phyloP scores from a whole-genome alignment of 768 basidiomycete genomes.

The Favolaschia claudopus region DNA sequence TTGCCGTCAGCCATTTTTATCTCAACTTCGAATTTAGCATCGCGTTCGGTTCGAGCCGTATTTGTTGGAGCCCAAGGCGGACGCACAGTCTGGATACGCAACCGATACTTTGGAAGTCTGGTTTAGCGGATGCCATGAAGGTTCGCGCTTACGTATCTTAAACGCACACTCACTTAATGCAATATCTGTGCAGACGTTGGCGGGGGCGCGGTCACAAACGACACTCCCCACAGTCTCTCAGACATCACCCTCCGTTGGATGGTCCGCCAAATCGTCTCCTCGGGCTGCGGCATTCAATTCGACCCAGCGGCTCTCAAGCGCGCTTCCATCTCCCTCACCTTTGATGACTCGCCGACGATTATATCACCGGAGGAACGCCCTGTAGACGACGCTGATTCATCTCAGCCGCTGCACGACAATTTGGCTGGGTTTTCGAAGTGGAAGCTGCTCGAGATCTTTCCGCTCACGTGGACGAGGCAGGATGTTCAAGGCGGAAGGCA shows the following conservation, averaged over 20 bases:
- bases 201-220: slow-evolving; percentile 63
- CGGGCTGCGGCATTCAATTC: slow-evolving; percentile 69
- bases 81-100: no score
- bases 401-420: slow-evolving; percentile 63
- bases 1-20: neutral
- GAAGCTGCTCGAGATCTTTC: slow-evolving; percentile 80
- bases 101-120: slow-evolving; percentile 80
- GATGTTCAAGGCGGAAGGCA: slow-evolving; percentile 64
- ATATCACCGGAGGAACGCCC: neutral
- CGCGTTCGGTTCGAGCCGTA: slow-evolving; percentile 19
- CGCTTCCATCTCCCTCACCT: slow-evolving; percentile 43
- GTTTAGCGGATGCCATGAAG: slow-evolving; percentile 78
- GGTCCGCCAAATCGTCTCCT: slow-evolving; percentile 67
- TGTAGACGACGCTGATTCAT: slow-evolving; percentile 45
- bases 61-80: slow-evolving; percentile 13
- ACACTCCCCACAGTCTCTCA: slow-evolving; percentile 51
- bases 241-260: slow-evolving; percentile 81
- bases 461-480: slow-evolving; percentile 62
- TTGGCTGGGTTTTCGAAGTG: slow-evolving; percentile 55
- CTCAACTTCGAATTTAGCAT: slow-evolving; percentile 2
- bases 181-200: slow-evolving; percentile 62
- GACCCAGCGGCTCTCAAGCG: slow-evolving; percentile 54
- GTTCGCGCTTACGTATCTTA: slow-evolving; percentile 40
- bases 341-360: neutral
- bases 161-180: neutral